A percentile compares a stretch with the other conserved stretches of the same genome.
These are phyloP conservation scores for Amaranthus hypochondriacus DNA, from an alignment of 148 eudicot genomes.

Conservation along the genomic window DNA sequence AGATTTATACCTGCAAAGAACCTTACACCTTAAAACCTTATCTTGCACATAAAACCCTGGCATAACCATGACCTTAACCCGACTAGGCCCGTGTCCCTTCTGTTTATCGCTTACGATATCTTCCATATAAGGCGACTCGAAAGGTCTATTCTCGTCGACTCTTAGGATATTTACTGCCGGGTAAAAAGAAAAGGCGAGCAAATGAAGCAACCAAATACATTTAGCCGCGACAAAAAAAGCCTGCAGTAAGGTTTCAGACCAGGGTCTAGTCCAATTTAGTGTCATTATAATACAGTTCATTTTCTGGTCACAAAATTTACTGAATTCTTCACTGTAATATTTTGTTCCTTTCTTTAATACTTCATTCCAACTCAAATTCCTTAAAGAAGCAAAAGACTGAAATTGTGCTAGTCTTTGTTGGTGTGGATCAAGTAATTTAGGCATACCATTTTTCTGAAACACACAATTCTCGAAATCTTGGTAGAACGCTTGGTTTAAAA, in stretches of 20 bases:
- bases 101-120: constrained; percentile 60
- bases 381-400: constrained; percentile 57
- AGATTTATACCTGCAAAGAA: constrained; percentile 79
- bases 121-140: constrained; percentile 77
- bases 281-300: constrained; percentile 65
- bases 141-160: constrained; percentile 72
- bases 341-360: constrained; percentile 87
- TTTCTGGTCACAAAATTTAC: constrained; percentile 91
- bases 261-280: constrained; percentile 72
- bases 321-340: constrained; percentile 83
- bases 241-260: constrained; percentile 91
- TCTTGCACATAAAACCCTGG: constrained; percentile 93
- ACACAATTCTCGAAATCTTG: constrained; percentile 87
- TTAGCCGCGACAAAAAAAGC: constrained; percentile 88
- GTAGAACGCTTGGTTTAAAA: constrained; percentile 68
- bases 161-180: constrained; percentile 64
- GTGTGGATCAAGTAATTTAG: constrained; percentile 63
- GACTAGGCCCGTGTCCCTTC: constrained; percentile 43
- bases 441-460: constrained; percentile 69
- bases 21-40: constrained; percentile 79
- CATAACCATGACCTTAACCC: constrained; percentile 91
- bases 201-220: constrained; percentile 87
- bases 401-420: constrained; percentile 64
- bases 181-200: constrained; percentile 77
- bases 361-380: constrained; percentile 86